A percentile compares a stretch with the other conserved stretches of the same genome.
phyloP scores from a whole-genome alignment of 2,329 filamentous ascomycete genomes.

The Claviceps digitariae region DNA sequence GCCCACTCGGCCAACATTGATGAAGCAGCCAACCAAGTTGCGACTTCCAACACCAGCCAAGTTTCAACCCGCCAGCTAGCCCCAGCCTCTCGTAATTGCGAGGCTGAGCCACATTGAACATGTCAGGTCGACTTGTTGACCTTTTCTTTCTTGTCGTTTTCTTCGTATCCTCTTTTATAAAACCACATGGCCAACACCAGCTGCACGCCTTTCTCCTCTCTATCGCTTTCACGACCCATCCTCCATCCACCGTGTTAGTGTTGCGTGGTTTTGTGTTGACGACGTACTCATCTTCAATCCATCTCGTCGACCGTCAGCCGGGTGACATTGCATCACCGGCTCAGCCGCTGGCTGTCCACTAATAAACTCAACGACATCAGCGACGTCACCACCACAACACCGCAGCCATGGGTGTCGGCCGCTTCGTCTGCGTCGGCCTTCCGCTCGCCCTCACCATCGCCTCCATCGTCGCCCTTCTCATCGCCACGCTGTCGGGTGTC shows the following conservation, averaged over 20 bases:
- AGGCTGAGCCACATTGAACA: not conserved
- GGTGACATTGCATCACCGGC: not conserved
- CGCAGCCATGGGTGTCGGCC: slow-evolving; percentile 47
- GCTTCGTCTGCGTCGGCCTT: slow-evolving; percentile 75
- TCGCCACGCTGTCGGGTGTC: slow-evolving; percentile 42
- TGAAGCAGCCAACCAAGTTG: too few relatives aligned
- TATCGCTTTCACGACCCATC: not conserved
- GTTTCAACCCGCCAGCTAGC: not conserved
- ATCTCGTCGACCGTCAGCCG: not conserved
- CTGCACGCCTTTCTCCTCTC: not conserved
- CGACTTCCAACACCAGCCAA: not conserved
- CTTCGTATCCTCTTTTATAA: not conserved
- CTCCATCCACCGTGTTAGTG: not conserved
- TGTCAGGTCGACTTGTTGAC: not conserved
- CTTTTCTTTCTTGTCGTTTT: too few relatives aligned
- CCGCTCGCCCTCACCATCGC: slow-evolving; percentile 72
- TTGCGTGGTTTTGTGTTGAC: not conserved
- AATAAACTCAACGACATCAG: not conserved
- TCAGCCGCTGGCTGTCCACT: not conserved
- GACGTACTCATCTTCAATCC: not conserved
- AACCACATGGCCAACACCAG: not conserved
- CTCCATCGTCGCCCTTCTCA: slow-evolving; percentile 55
- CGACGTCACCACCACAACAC: slow-evolving; percentile 7
- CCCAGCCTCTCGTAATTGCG: not conserved
- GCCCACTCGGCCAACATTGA: not conserved